Conservation (phyloP, 306 rosid species). For the Vigna trinervia region DNA sequence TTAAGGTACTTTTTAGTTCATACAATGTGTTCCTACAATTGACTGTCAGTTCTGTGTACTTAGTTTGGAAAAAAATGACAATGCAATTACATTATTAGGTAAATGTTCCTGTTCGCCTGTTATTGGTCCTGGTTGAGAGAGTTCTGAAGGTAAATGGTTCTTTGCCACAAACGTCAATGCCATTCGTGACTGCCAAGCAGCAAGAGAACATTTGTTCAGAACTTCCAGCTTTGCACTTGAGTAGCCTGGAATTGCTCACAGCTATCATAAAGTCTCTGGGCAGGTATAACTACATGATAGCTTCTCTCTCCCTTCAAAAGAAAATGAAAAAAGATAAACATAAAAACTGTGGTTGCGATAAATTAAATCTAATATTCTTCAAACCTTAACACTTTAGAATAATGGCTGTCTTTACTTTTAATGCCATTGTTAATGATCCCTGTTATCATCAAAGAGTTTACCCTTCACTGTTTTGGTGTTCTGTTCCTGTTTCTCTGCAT, state of each 20-base stretch:
- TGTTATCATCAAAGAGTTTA: constrained; percentile 21
- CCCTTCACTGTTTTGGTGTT: constrained; percentile 21
- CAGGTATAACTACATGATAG: constrained; percentile 59
- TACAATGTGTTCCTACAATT: constrained; percentile 17
- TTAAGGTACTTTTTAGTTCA: constrained; percentile 62
- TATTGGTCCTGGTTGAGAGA: constrained; percentile 75
- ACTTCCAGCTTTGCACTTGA: constrained; percentile 81
- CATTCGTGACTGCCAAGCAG: constrained; percentile 75
- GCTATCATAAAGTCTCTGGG: constrained; percentile 70
- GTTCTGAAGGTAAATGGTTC: constrained; percentile 80
- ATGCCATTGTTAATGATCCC: constrained; percentile 3
- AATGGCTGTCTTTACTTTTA: constrained; percentile 5
- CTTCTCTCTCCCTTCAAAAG: constrained; percentile 27
- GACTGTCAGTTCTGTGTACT: constrained; percentile 5
- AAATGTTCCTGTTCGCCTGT: constrained; percentile 65
- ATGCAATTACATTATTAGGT: constrained; percentile 59
- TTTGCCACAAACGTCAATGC: constrained; percentile 61
- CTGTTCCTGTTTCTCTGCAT: constrained; percentile 11
- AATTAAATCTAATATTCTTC: constrained; percentile 16
- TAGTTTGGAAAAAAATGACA: constrained; percentile 28
- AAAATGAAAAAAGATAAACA: constrained; percentile 16
- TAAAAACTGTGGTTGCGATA: not conserved
- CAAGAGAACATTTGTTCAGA: constrained; percentile 84
- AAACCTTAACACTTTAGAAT: constrained; percentile 22
- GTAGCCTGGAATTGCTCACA: constrained; percentile 73